Conservation (phyloP, 1,284 basidiomycete genomes). For the Ustilago vetiveriae region DNA sequence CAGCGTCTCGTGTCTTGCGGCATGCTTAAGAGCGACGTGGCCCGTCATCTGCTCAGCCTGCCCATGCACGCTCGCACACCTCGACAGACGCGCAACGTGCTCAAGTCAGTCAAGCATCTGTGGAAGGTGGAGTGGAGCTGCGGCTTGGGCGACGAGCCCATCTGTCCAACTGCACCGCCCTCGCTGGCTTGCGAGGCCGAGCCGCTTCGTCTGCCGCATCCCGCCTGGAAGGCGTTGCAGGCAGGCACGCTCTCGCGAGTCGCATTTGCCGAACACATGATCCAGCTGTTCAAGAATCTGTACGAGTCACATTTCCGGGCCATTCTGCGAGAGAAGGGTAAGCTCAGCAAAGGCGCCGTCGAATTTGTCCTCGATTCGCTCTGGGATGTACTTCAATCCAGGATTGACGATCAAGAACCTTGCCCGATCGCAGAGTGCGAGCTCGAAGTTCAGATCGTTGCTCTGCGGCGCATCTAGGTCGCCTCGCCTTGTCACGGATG, state of each 20-base stretch:
- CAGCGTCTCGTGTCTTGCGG: constrained; percentile 68
- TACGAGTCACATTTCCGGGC: constrained; percentile 68
- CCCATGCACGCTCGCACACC: constrained; percentile 68
- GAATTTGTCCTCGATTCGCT: constrained; percentile 68
- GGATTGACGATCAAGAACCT: constrained; percentile 33
- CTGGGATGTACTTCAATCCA: constrained; percentile 66
- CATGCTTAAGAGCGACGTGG: constrained; percentile 68
- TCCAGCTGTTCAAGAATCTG: constrained; percentile 68
- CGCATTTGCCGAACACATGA: constrained; percentile 67
- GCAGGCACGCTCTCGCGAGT: constrained; percentile 65
- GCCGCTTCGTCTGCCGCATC: constrained; percentile 65
- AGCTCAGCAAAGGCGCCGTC: constrained; percentile 66
- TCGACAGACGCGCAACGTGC: constrained; percentile 65
- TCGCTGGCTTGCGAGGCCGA: constrained; percentile 49
- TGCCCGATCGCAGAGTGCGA: constrained; percentile 62
- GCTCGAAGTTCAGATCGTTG: constrained; percentile 66
- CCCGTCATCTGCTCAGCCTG: constrained; percentile 66
- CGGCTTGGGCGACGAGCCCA: constrained; percentile 53
- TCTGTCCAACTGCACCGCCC: constrained; percentile 16
- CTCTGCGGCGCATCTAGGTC: constrained; percentile 55
- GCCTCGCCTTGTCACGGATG: not conserved
- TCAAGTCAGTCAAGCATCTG: constrained; percentile 64
- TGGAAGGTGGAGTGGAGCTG: constrained; percentile 68
- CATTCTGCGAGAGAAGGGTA: constrained; percentile 66
- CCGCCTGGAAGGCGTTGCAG: constrained; percentile 67